Evolutionary conservation across 306 rosid genomes (phyloP), one percentile per base, ranked within the genome.

Genomic region (Rosa multiflora): DNA sequence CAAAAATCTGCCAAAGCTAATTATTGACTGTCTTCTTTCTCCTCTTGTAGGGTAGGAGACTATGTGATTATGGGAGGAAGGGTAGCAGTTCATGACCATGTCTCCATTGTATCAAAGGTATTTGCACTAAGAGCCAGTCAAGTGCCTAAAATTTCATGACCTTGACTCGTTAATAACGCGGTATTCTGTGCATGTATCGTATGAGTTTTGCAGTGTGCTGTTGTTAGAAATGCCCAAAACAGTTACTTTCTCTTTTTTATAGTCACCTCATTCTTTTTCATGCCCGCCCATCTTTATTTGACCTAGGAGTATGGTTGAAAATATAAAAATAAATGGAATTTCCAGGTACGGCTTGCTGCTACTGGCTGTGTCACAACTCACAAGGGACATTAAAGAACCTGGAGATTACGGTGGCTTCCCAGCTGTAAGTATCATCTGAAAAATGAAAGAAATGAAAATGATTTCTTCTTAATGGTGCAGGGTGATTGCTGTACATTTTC

Each of bases 341-440:
- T 85, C 82, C 86, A 90, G 99, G 97, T 92, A 51, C 88, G 95
- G 62, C 93, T 94, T 76, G 97, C 99, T 56, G 99, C 96, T 51
- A 32, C 48, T 79, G 92, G 94, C 81, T 90, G 89, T 82, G 97
- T n/a, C n/a, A n/a, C n/a, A n/a, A n/a, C n/a, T 94, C 55, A 95
- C 93, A 44, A 95, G 85, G 86, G 89, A 92, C 82, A 91, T 92
- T 81, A 90, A 80, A 77, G 92, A 86, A 73, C 90, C 97, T 62
- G 99, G 98, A 71, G 97, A 92, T 82, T 88, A 91, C 55, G 97
- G 90, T 66, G 97, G 97, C 85, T 92, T 92, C 83, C 93, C 93
- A 26, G 91, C 93, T 86, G 91, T 89, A 82, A 88, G 89, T 78
- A 80, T 77, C 53, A 32, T 75, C 18, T 64, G 49, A 32, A 43